Percentiles rank a stretch among this genome's conserved stretches.
Evolutionary conservation across 2,329 filamentous ascomycete genomes (phyloP).

Genomic region (Neurospora sp.): DNA sequence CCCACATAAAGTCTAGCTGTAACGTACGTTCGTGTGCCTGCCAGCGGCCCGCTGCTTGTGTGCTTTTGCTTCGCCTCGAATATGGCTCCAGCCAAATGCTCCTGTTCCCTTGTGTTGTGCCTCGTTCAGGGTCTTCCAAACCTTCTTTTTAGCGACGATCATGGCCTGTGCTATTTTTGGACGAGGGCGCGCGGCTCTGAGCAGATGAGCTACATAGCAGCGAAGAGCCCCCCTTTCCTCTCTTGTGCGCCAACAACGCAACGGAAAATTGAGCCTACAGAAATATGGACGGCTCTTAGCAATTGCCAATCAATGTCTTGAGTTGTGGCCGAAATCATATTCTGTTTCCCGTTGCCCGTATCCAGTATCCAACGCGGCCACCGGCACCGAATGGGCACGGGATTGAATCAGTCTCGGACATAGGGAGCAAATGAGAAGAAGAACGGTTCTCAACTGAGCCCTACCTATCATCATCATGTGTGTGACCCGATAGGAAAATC

Average conservation of each 20-base stretch:
- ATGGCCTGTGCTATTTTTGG: background rate
- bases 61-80: background rate
- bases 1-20: background rate
- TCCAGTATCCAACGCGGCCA: background rate
- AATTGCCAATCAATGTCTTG: background rate
- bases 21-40: background rate
- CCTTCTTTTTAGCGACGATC: background rate
- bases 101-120: background rate
- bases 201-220: background rate
- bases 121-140: background rate
- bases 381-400: background rate
- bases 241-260: background rate
- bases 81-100: background rate
- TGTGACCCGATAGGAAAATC: background rate
- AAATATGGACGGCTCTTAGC: background rate
- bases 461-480: background rate
- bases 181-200: background rate
- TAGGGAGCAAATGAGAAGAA: background rate
- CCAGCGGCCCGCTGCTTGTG: background rate
- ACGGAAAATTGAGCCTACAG: background rate
- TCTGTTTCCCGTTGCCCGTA: background rate
- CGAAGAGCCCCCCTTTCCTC: background rate
- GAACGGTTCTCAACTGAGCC: background rate
- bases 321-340: background rate
- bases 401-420: background rate